Evolutionary conservation across 306 rosid species (phyloP), one percentile per base, ranked within the genome.

Genomic region (Aeschynomene evenia): DNA sequence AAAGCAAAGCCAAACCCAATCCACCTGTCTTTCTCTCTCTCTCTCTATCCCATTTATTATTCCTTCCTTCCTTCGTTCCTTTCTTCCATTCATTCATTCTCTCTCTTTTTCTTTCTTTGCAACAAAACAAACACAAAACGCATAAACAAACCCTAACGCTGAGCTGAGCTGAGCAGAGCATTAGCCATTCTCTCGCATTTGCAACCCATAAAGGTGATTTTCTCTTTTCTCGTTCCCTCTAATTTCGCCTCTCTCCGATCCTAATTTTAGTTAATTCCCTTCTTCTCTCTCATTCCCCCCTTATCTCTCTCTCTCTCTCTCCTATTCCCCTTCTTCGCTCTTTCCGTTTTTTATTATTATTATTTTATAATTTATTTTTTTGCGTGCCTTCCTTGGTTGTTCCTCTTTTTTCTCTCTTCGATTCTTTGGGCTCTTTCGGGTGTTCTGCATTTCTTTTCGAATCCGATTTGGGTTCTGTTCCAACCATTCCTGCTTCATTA

Each of bases 381-480:
- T 37, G 8, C 19, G 51, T 15, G 5, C 51, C 9, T 6, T 45
- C 18, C 15, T n/a, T 45, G 20, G 6, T 45, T 45, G n/a, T 45
- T 13, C 40, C 39, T 12, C 48, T 11, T 40, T 40, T 40, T 5
- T 12, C 20, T 52, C 58, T 43, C 61, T n/a, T 49, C 57, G 20
- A 33, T 58, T 36, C 33, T 24, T 29, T 59, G 45, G 72, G 54
- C 54, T 63, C 19, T 73, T n/a, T 73, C 31, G 62, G 72, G 81
- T 67, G 71, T 48, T 69, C 72, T 77, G 45, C 48, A 39, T 60
- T 70, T 65, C 9, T 45, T 49, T 45, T 53, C 50, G 63, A 70
- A 53, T 79, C 75, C 67, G 67, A 69, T 58, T 80, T 83, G 66
- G 74, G 68, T 58, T 75, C 56, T 46, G 66, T 54, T 76, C 48